Conservation (phyloP, 1,284 basidiomycete genomes). For the Meira nashicola region DNA sequence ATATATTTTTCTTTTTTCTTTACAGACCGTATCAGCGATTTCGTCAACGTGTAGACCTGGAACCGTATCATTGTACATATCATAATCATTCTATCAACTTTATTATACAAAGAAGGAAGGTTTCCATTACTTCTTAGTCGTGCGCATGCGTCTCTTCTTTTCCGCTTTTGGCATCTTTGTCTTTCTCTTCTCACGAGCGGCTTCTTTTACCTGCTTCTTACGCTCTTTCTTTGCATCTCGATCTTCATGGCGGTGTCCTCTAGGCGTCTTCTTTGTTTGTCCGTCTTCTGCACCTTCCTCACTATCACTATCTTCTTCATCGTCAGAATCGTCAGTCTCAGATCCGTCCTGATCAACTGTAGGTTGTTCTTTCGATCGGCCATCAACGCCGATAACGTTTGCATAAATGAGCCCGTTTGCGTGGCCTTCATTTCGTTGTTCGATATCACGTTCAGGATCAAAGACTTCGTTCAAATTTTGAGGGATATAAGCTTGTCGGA, state of each 20-base stretch:
- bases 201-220: conserved; percentile 22
- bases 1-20: not conserved
- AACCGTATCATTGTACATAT: not conserved
- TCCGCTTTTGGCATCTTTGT: conserved; percentile 47
- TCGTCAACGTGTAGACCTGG: conserved; percentile 17
- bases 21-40: conserved; percentile 25
- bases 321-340: conserved; percentile 10
- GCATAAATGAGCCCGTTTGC: conserved; percentile 26
- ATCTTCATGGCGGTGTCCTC: conserved; percentile 26
- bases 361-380: conserved; percentile 1
- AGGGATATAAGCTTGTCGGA: conserved; percentile 45
- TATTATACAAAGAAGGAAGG: not conserved
- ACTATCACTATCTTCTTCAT: conserved; percentile 9
- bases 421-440: conserved; percentile 19
- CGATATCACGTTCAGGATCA: conserved; percentile 47
- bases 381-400: conserved; percentile 23
- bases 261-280: conserved; percentile 10
- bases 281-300: not conserved
- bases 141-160: conserved; percentile 10
- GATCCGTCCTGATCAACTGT: conserved; percentile 1
- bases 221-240: conserved; percentile 24
- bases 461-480: conserved; percentile 48
- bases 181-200: conserved; percentile 45
- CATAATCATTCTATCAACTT: no score
- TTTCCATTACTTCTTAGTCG: not conserved